phyloP scores from a whole-genome alignment of 352 stramenopile species.

The Phytophthora podocarpi region DNA sequence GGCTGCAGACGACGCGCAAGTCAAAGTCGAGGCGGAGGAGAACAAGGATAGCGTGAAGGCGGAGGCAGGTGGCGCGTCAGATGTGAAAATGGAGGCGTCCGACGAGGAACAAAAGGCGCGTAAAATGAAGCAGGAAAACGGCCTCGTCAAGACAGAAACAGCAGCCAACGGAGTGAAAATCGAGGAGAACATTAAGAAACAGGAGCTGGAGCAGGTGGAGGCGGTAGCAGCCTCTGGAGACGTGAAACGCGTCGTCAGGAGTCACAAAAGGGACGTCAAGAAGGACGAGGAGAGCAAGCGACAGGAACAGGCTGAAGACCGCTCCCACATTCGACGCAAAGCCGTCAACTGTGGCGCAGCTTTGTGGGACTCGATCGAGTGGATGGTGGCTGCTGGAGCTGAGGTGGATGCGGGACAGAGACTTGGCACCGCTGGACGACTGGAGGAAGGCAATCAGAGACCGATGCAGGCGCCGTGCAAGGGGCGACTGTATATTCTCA shows the following conservation, averaged over 20 bases:
- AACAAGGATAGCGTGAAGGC: conserved; percentile 30
- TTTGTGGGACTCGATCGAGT: conserved; percentile 48
- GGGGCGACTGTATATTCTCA: conserved; percentile 76
- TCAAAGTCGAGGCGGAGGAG: conserved; percentile 30
- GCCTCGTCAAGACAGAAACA: conserved; percentile 20
- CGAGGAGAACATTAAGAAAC: conserved; percentile 33
- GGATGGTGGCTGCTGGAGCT: conserved; percentile 49
- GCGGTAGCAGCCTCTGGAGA: neutral
- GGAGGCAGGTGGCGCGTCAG: conserved; percentile 1
- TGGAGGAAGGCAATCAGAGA: conserved; percentile 66
- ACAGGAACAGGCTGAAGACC: conserved; percentile 22
- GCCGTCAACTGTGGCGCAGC: conserved; percentile 42
- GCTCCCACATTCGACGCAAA: conserved; percentile 64
- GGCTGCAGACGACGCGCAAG: conserved; percentile 12
- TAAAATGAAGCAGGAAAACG: conserved; percentile 25
- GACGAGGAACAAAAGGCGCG: conserved; percentile 2
- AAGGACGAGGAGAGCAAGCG: conserved; percentile 22
- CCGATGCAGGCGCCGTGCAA: conserved; percentile 86
- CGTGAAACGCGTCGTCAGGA: conserved; percentile 6
- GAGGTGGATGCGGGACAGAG: conserved; percentile 64
- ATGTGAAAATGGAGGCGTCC: conserved; percentile 21
- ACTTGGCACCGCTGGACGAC: conserved; percentile 52
- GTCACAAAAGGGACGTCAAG: conserved; percentile 22
- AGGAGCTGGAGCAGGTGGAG: conserved; percentile 16
- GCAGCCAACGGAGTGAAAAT: conserved; percentile 22